A percentile compares a stretch with the other conserved stretches of the same genome.
Conservation (phyloP, 805 yeast genomes). For the Kodamaea jinghongensis region DNA sequence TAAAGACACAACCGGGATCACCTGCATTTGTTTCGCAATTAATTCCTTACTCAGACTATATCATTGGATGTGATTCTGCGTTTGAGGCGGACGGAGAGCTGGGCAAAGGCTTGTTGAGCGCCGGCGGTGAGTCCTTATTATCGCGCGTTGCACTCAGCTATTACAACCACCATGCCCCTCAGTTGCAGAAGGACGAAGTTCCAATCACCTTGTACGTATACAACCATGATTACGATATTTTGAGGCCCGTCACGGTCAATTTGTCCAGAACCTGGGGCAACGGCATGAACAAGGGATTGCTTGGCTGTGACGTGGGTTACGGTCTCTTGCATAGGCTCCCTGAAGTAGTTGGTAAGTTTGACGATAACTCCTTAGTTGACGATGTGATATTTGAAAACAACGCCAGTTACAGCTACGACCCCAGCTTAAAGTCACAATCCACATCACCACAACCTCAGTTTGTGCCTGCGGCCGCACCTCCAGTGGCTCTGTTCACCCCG, state of each 20-base stretch:
- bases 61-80: slow-evolving; percentile 62
- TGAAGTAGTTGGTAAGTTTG: slow-evolving; percentile 54
- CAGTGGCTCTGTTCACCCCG: slow-evolving; percentile 11
- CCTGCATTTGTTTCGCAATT: slow-evolving; percentile 86
- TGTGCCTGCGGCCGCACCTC: background rate
- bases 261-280: slow-evolving; percentile 65
- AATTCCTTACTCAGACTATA: slow-evolving; percentile 81
- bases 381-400: slow-evolving; percentile 34
- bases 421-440: slow-evolving; percentile 6
- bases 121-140: slow-evolving; percentile 83
- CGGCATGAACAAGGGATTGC: slow-evolving; percentile 61
- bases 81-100: slow-evolving; percentile 54
- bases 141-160: slow-evolving; percentile 63
- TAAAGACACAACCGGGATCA: slow-evolving; percentile 66
- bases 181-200: slow-evolving; percentile 30
- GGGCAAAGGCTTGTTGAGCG: slow-evolving; percentile 64
- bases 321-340: slow-evolving; percentile 89
- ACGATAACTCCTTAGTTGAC: slow-evolving; percentile 27
- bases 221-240: slow-evolving; percentile 81
- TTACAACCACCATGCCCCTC: slow-evolving; percentile 44
- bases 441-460: slow-evolving; percentile 7
- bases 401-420: slow-evolving; percentile 18
- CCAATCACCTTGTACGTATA: slow-evolving; percentile 59
- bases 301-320: slow-evolving; percentile 95
- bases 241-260: slow-evolving; percentile 82